Percentiles rank a stretch among this genome's conserved stretches.
Conservation (phyloP, 129 eudicot species). For the Pulicaria dysenterica region DNA sequence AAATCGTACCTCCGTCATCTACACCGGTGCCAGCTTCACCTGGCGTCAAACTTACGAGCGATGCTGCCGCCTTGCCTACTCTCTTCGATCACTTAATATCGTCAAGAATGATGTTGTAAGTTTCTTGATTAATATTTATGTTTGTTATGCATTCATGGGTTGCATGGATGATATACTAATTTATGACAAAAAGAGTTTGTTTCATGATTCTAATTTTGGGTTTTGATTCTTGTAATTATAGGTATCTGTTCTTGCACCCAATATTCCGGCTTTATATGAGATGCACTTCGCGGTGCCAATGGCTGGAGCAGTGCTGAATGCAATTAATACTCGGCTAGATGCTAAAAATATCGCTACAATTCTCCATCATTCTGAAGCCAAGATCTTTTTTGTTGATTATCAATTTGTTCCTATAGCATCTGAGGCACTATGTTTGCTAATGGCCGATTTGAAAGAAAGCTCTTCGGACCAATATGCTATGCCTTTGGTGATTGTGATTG, state of each 20-base stretch:
- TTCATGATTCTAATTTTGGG: background rate
- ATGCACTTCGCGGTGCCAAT: conserved; percentile 80
- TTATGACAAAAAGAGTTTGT: background rate
- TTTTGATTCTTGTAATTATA: background rate
- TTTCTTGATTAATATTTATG: background rate
- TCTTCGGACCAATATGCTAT: conserved; percentile 15
- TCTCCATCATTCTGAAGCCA: conserved; percentile 71
- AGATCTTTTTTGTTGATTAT: conserved; percentile 69
- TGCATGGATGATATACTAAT: background rate
- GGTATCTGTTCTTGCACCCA: conserved; percentile 85
- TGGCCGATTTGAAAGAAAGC: conserved; percentile 1
- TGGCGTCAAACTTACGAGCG: conserved; percentile 69
- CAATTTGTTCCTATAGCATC: conserved; percentile 53
- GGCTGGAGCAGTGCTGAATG: conserved; percentile 78
- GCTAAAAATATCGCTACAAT: conserved; percentile 65
- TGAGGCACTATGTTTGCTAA: conserved; percentile 50
- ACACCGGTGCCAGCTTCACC: conserved; percentile 51
- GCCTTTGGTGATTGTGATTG: conserved; percentile 70
- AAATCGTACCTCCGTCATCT: conserved; percentile 56
- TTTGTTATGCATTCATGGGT: background rate
- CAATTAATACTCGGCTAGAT: conserved; percentile 69
- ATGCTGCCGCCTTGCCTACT: conserved; percentile 64
- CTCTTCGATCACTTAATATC: conserved; percentile 59
- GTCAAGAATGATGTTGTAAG: conserved; percentile 67
- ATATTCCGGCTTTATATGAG: conserved; percentile 75